Conservation (phyloP, 495 filamentous ascomycete genomes). For the Venustampulla echinocandica region DNA sequence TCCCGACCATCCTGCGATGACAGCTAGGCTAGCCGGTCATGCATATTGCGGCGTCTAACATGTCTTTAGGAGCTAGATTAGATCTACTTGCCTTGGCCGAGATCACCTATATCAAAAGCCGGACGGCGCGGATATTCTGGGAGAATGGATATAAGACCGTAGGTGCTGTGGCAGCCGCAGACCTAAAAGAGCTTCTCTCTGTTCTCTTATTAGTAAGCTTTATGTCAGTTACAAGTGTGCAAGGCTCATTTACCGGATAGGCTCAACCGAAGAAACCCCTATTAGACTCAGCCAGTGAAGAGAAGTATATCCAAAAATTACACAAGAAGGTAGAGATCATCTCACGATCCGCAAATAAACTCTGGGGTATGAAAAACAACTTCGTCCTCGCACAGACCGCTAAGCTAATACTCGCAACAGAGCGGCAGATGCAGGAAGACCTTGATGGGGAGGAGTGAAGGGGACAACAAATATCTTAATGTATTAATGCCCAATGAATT, state of each 20-base stretch:
- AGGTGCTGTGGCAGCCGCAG: slow-evolving; percentile 56
- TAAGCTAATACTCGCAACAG: slow-evolving; percentile 25
- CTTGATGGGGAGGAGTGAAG: slow-evolving; percentile 31
- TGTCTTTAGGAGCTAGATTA: slow-evolving; percentile 54
- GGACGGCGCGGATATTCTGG: slow-evolving; percentile 66
- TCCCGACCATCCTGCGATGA: too few species aligned
- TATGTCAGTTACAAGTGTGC: not conserved
- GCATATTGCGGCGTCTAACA: too few species aligned
- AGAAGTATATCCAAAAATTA: slow-evolving; percentile 56
- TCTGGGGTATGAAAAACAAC: slow-evolving; percentile 52
- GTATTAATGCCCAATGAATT: too few species aligned
- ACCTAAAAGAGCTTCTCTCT: slow-evolving; percentile 58
- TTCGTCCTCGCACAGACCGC: not conserved
- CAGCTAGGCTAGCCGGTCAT: too few species aligned
- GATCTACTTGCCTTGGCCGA: slow-evolving; percentile 67
- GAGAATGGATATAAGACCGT: slow-evolving; percentile 69
- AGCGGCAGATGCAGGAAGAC: slow-evolving; percentile 38
- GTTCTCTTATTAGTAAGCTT: slow-evolving; percentile 54
- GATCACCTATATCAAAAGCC: slow-evolving; percentile 70
- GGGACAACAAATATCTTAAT: not conserved
- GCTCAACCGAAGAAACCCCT: slow-evolving; percentile 57
- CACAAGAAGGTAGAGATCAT: slow-evolving; percentile 61
- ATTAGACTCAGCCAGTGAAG: slow-evolving; percentile 49
- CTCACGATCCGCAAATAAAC: slow-evolving; percentile 56
- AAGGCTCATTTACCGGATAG: slow-evolving; percentile 22